A percentile compares a stretch with the other conserved stretches of the same genome.
phyloP scores from a whole-genome alignment of 31 red algal species.

The Odonthalia washingtoniensis region DNA sequence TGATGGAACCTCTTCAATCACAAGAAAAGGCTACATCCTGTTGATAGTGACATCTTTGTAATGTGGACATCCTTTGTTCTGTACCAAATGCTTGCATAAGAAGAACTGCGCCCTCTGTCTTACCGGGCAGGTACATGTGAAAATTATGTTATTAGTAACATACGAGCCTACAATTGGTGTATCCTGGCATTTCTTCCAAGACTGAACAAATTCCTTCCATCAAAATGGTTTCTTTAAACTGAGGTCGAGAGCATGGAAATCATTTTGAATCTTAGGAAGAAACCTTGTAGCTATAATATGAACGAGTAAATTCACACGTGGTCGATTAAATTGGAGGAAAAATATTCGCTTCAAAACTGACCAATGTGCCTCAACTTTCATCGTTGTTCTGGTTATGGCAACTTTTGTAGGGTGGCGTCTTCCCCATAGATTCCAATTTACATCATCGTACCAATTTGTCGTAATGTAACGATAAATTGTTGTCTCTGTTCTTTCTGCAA shows the following conservation, averaged over 20 bases:
- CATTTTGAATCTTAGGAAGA: background rate
- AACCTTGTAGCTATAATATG: too few species aligned
- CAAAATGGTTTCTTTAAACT: background rate
- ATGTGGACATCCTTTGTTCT: background rate
- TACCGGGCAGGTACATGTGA: slow-evolving; percentile 11
- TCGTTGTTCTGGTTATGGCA: slow-evolving; percentile 1
- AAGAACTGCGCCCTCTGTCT: background rate
- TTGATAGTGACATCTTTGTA: background rate
- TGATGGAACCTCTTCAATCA: background rate
- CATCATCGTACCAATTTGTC: background rate
- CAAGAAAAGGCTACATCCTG: background rate
- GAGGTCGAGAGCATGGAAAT: background rate
- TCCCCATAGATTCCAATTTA: background rate
- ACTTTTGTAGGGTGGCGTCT: background rate
- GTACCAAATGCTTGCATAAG: slow-evolving; percentile 13
- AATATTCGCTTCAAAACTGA: slow-evolving; percentile 7
- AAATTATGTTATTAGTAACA: too few species aligned
- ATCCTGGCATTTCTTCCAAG: background rate
- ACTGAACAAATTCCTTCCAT: background rate
- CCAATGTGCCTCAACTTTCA: slow-evolving; percentile 33
- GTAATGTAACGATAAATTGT: background rate
- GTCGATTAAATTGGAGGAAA: slow-evolving; percentile 1
- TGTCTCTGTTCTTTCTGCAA: background rate
- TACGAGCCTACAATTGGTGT: background rate
- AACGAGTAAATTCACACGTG: slow-evolving; percentile 4